Base-by-base conservation (phyloP, 2,329 filamentous ascomycete species). In the Lomentospora prolificans region DNA sequence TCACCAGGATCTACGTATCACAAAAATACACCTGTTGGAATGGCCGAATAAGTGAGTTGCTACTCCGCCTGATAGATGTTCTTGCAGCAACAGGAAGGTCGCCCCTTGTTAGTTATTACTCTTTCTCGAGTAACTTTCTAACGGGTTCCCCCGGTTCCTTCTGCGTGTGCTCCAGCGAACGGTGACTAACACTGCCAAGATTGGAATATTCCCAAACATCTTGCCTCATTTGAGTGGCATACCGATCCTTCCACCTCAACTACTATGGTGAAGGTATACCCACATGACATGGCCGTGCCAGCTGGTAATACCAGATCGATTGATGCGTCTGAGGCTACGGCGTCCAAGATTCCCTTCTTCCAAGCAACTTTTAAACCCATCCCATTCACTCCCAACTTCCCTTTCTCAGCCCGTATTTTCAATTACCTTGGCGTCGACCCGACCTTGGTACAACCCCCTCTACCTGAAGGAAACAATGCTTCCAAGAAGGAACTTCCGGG, bases 171-270 rank as follows among this genome's bases (percentile, higher is more conserved):
- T n/a, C n/a, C n/a, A n/a, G n/a, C n/a, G n/a, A n/a, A n/a, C n/a
- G n/a, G n/a, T n/a, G n/a, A n/a, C n/a, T n/a, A n/a, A n/a, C n/a
- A n/a, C n/a, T n/a, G n/a, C n/a, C n/a, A n/a, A n/a, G 75, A 79
- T 58, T 81, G 77, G 77, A 79, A 78, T 61, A 74, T 78, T 28
- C 77, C 78, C 10, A 81, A 81, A 60, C 76, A 80, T 56, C 70
- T 80, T 12, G 78, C 78, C 33, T 66, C 66, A 9, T 81, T 81
- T 61, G 69, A 71, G 12, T 81, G 75, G 70, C 64, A 65, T 12
- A 44, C 39, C 39, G 61, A 68, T 17, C 59, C 66, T 31, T 57
- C 67, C 4, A 64, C 71, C 57, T 69, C 68, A 30, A 65, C 68
- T 28, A 69, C 67, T 17, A 66, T 63, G 6, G 69, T 78, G 57